These are phyloP conservation scores for Penicillium ochrochloron DNA, from an alignment of 495 filamentous ascomycete genomes.

Conservation along the genomic window DNA sequence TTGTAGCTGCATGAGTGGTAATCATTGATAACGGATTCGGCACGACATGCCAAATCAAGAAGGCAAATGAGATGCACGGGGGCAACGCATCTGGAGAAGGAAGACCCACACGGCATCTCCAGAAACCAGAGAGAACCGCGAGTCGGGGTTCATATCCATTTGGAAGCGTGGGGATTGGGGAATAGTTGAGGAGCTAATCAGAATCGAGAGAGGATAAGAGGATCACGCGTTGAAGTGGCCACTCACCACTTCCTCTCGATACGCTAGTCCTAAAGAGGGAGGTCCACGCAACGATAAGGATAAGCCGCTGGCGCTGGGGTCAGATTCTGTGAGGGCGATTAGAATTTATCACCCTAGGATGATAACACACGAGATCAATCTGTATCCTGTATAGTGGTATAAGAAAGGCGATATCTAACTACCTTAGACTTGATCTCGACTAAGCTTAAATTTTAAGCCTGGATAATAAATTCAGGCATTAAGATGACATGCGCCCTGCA, in stretches of 20 bases:
- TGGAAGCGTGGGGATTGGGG: slow-evolving; percentile 5
- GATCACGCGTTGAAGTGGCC: not conserved
- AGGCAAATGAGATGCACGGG: slow-evolving; percentile 15
- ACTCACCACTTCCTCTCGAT: not conserved
- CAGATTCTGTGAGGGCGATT: not conserved
- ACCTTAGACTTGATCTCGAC: too few relatives aligned
- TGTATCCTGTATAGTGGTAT: too few relatives aligned
- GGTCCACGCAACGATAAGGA: slow-evolving; percentile 27
- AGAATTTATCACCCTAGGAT: too few relatives aligned
- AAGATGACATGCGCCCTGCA: too few relatives aligned
- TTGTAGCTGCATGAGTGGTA: slow-evolving; percentile 19
- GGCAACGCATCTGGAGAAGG: slow-evolving; percentile 12
- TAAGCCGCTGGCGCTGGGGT: not conserved
- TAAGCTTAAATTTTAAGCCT: not conserved
- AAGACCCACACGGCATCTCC: slow-evolving; percentile 26
- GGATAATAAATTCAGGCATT: not conserved
- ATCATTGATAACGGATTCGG: slow-evolving; percentile 24
- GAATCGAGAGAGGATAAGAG: not conserved
- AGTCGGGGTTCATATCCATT: slow-evolving; percentile 8
- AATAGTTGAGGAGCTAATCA: not conserved
- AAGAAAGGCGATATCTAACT: too few relatives aligned
- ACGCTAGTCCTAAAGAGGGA: slow-evolving; percentile 26
- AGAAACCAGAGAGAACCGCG: slow-evolving; percentile 16
- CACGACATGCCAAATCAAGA: slow-evolving; percentile 29
- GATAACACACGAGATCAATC: not conserved